Evolutionary conservation across 805 yeast genomes (phyloP).

Genomic region (Candida schatavii): DNA sequence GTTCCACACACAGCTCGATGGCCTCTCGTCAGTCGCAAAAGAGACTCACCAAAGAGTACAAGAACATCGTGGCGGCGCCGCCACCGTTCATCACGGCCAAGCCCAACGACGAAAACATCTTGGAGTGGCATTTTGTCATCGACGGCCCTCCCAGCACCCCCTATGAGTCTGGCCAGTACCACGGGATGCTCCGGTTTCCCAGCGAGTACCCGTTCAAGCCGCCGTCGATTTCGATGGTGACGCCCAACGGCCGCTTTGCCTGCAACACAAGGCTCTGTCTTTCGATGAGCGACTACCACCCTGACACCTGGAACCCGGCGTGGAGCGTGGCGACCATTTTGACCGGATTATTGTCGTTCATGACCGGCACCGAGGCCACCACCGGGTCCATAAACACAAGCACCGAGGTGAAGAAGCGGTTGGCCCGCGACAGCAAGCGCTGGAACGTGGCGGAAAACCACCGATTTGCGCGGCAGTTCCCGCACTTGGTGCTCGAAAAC

Average conservation of each 20-base stretch:
- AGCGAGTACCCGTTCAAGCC: slow-evolving; percentile 88
- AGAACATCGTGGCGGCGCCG: slow-evolving; percentile 70
- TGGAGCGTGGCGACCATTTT: slow-evolving; percentile 91
- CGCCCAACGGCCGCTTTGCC: slow-evolving; percentile 87
- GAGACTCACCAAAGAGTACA: slow-evolving; percentile 76
- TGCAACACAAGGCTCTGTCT: slow-evolving; percentile 80
- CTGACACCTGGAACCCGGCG: slow-evolving; percentile 94
- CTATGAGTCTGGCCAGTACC: slow-evolving; percentile 82
- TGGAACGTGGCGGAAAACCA: slow-evolving; percentile 59
- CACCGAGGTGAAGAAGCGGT: slow-evolving; percentile 50
- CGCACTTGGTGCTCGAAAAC: slow-evolving; percentile 57
- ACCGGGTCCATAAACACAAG: slow-evolving; percentile 77
- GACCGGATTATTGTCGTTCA: slow-evolving; percentile 83
- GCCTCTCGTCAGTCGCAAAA: slow-evolving; percentile 41
- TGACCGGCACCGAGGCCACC: slow-evolving; percentile 84
- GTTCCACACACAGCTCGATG: no score
- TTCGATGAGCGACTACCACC: slow-evolving; percentile 93
- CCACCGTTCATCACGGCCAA: slow-evolving; percentile 82
- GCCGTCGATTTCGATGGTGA: slow-evolving; percentile 82
- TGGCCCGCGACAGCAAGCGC: slow-evolving; percentile 57
- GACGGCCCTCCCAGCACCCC: slow-evolving; percentile 92
- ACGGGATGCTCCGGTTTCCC: slow-evolving; percentile 83
- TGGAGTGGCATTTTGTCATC: slow-evolving; percentile 92
- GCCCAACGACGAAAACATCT: slow-evolving; percentile 82
- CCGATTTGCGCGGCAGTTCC: slow-evolving; percentile 62